Evolutionary conservation across 805 yeast species (phyloP).

Genomic region (Cephaloascus fragrans): DNA sequence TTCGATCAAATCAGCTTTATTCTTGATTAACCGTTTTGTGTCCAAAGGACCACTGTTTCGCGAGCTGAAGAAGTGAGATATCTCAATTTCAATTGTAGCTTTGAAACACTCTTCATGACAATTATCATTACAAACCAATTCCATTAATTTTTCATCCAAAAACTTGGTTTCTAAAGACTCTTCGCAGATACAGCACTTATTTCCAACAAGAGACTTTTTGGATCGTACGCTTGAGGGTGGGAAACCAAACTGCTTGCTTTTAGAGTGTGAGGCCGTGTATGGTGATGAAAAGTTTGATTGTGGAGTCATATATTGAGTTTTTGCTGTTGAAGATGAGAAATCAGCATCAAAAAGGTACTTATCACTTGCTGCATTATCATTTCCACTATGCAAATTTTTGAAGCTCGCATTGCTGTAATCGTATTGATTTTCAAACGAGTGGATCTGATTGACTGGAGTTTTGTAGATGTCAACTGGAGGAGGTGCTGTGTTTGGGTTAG

Average conservation of each 20-base stretch:
- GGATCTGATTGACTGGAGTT: not conserved
- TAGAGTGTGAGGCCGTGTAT: not conserved
- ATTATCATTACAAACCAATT: constrained; percentile 43
- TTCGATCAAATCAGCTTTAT: not conserved
- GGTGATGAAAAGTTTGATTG: not conserved
- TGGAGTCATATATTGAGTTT: not conserved
- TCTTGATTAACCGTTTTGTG: not conserved
- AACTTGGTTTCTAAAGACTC: constrained; percentile 37
- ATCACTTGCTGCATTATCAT: not conserved
- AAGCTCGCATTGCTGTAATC: not conserved
- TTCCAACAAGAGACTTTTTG: not conserved
- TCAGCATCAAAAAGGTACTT: not conserved
- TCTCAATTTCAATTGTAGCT: constrained; percentile 23
- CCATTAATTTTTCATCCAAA: constrained; percentile 33
- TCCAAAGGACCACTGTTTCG: not conserved
- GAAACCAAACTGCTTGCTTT: not conserved
- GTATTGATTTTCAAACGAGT: not conserved
- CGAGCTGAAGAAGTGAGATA: constrained; percentile 3
- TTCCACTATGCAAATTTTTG: not conserved
- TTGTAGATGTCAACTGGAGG: not conserved
- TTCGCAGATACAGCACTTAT: constrained; percentile 34
- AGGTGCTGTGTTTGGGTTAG: not conserved
- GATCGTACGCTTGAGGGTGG: not conserved
- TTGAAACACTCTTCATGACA: constrained; percentile 51
- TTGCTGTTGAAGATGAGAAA: not conserved